Evolutionary conservation across 306 rosid species (phyloP).

Genomic region (Corylus avellana): DNA sequence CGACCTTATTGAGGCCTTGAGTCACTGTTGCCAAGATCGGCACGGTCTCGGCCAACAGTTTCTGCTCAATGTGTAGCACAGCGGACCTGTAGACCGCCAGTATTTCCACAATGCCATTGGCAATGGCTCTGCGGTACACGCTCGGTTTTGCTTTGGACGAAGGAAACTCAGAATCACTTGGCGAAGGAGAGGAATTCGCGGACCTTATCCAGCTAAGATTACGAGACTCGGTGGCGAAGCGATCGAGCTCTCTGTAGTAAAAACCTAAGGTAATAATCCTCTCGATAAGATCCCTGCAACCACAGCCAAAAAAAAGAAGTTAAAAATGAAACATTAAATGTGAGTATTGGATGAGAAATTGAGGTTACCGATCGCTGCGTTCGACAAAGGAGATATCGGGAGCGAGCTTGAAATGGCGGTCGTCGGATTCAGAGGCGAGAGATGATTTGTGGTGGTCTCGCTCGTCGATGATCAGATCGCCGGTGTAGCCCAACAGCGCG

Average conservation of each 20-base stretch:
- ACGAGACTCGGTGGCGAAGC: slow-evolving; percentile 75
- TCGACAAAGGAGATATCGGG: slow-evolving; percentile 83
- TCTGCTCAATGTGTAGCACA: slow-evolving; percentile 86
- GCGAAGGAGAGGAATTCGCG: slow-evolving; percentile 39
- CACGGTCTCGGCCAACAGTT: slow-evolving; percentile 70
- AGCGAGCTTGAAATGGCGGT: slow-evolving; percentile 78
- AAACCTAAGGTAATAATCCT: slow-evolving; percentile 81
- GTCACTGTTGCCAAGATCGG: slow-evolving; percentile 88
- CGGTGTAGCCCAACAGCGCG: slow-evolving; percentile 86
- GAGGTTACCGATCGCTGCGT: slow-evolving; percentile 73
- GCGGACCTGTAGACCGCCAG: slow-evolving; percentile 81
- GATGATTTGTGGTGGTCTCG: slow-evolving; percentile 50
- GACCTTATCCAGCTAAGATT: slow-evolving; percentile 92
- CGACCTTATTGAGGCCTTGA: slow-evolving; percentile 91
- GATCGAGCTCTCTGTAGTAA: slow-evolving; percentile 86
- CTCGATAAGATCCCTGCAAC: slow-evolving; percentile 83
- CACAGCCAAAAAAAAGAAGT: neutral
- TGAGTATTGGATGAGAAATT: neutral
- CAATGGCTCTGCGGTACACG: slow-evolving; percentile 85
- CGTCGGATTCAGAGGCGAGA: slow-evolving; percentile 57
- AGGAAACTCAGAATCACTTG: slow-evolving; percentile 29
- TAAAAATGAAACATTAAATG: neutral
- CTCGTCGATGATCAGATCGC: slow-evolving; percentile 86
- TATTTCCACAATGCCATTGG: slow-evolving; percentile 91
- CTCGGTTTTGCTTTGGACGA: slow-evolving; percentile 49